Evolutionary conservation across 1,284 basidiomycete genomes (phyloP).

Genomic region (Ceratobasidium theobromae): DNA sequence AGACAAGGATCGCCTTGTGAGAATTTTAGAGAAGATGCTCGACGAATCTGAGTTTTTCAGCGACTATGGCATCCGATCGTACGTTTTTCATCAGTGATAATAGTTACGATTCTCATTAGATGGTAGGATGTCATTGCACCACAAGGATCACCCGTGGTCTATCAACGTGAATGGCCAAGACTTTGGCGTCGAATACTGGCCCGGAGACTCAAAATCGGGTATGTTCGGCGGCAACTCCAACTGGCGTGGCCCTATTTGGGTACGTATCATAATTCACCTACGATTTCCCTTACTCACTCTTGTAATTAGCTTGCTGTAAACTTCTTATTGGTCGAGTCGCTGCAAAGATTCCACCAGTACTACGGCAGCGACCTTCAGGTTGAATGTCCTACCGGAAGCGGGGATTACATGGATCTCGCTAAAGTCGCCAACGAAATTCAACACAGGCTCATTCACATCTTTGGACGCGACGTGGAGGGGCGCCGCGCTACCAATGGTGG

Average conservation of each 20-base stretch:
- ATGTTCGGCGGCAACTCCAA: conserved; percentile 99
- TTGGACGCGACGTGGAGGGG: conserved; percentile 84
- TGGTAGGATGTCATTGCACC: conserved; percentile 76
- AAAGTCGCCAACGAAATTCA: conserved; percentile 96
- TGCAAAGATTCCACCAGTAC: conserved; percentile 97
- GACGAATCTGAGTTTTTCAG: conserved; percentile 96
- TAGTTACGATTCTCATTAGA: not conserved
- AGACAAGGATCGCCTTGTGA: conserved; percentile 84
- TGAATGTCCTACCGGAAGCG: conserved; percentile 94
- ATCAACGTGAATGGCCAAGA: conserved; percentile 91
- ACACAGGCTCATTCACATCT: conserved; percentile 96
- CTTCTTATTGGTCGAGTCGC: conserved; percentile 88
- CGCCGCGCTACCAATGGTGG: conserved; percentile 90
- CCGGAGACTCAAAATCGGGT: conserved; percentile 91
- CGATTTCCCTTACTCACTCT: conserved; percentile 39
- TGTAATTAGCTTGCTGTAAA: conserved; percentile 87
- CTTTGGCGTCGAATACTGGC: conserved; percentile 96
- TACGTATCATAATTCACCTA: conserved; percentile 38
- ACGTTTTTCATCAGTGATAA: conserved; percentile 42
- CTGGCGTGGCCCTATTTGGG: conserved; percentile 66
- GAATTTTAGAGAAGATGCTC: conserved; percentile 93
- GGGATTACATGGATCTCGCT: conserved; percentile 93
- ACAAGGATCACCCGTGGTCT: conserved; percentile 91
- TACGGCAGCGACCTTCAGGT: conserved; percentile 87
- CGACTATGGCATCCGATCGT: conserved; percentile 94